Base-by-base conservation (phyloP, 2,329 filamentous ascomycete species). In the Aspergillus tanneri region DNA sequence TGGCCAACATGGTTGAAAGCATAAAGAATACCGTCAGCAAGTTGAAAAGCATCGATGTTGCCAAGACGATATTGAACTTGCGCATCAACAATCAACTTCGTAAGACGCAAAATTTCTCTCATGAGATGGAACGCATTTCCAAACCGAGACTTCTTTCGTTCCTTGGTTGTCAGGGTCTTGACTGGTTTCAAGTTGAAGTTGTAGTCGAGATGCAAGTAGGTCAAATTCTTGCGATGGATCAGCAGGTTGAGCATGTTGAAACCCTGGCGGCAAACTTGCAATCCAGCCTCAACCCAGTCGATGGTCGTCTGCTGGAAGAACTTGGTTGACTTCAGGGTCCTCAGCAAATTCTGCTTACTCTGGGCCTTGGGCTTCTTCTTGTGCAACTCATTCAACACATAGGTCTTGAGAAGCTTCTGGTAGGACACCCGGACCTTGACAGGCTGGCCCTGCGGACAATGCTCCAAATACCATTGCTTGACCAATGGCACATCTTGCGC, bases 221-320 rank as follows among this genome's bases (percentile, higher is more conserved):
- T 99, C 60, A 99, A 75, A 70, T 99, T 99, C 79, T 99, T 99
- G 63, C 93, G 87, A 67, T 99, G 93, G 58, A 99, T 99, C 58
- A 99, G 77, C 44, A 99, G 78, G 64, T 99, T 99, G 50, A 99
- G 78, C 92, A 99, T 99, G 74, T 99, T 99, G 79, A 96, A 99
- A 46, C 93, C 93, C 69, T 99, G 93, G 42, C 93, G 85, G 69
- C 93, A 99, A 53, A 99, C 93, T 74, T 99, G 95, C 65, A 99
- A 80, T 74, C 95, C 93, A 60, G 95, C 93, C 75, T 99, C 93
- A 34, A 99, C 93, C 93, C 93, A 99, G 69, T 99, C 93, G 55
- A 99, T 97, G 7, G 90, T 96, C 3, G 93, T 99, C 72, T 97
- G 93, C 72, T 99, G 95, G 80, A 99, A 99, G 76, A 99, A 99